These are phyloP conservation scores for Ehretia macrophylla DNA, from an alignment of 257 asterid genomes.

Conservation along the genomic window DNA sequence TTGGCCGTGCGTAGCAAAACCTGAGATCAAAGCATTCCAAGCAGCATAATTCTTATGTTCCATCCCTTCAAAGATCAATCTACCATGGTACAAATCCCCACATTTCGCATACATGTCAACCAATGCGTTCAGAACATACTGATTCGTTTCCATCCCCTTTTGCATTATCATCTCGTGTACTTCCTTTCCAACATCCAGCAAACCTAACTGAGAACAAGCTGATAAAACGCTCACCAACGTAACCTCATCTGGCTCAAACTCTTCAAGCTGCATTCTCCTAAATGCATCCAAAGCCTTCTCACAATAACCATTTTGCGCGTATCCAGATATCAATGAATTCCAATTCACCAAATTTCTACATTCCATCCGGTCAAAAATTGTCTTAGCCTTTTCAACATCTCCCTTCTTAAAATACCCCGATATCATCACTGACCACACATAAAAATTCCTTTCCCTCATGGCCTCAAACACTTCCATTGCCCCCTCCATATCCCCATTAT, in stretches of 20 bases:
- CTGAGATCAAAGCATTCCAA: slow-evolving; percentile 71
- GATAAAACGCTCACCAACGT: slow-evolving; percentile 64
- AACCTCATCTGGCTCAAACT: slow-evolving; percentile 71
- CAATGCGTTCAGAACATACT: slow-evolving; percentile 58
- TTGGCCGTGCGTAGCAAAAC: slow-evolving; percentile 59
- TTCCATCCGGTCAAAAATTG: slow-evolving; percentile 50
- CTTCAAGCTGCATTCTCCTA: slow-evolving; percentile 46
- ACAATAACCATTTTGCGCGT: slow-evolving; percentile 61
- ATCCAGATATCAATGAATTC: slow-evolving; percentile 80
- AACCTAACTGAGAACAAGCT: slow-evolving; percentile 72
- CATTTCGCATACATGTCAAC: slow-evolving; percentile 92
- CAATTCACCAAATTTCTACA: slow-evolving; percentile 68
- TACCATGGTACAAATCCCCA: slow-evolving; percentile 59
- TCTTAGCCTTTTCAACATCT: slow-evolving; percentile 45
- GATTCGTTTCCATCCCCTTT: slow-evolving; percentile 40
- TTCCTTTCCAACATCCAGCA: slow-evolving; percentile 50
- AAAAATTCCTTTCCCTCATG: slow-evolving; percentile 54
- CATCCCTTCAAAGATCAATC: slow-evolving; percentile 47
- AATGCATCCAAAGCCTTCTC: slow-evolving; percentile 52
- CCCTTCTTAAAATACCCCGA: slow-evolving; percentile 71
- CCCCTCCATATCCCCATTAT: slow-evolving; percentile 58
- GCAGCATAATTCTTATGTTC: slow-evolving; percentile 27
- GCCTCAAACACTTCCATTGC: slow-evolving; percentile 50
- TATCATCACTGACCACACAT: slow-evolving; percentile 65
- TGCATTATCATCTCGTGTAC: slow-evolving; percentile 51